Conservation (phyloP, 768 basidiomycete species). For the Cyclocybe cylindracea region DNA sequence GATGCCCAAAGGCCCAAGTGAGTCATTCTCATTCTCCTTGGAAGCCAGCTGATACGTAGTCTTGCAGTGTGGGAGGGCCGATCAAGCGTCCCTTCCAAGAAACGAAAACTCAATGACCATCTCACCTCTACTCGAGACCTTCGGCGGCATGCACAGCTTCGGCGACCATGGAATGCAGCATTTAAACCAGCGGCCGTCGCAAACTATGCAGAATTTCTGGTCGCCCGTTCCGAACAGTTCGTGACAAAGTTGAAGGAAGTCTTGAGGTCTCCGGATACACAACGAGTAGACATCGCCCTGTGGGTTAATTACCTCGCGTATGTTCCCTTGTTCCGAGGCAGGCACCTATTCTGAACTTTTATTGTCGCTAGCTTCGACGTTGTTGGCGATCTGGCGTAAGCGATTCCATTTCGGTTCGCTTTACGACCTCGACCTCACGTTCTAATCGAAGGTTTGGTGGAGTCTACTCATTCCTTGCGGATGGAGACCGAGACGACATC, state of each 20-base stretch:
- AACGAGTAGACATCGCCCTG: constrained; percentile 28
- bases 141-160: constrained; percentile 34
- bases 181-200: constrained; percentile 34
- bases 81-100: constrained; percentile 15
- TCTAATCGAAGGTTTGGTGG: constrained; percentile 28
- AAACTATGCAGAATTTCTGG: constrained; percentile 22
- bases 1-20: constrained; percentile 42
- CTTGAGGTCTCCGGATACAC: constrained; percentile 5
- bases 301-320: constrained; percentile 42
- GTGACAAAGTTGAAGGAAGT: constrained; percentile 10
- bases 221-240: constrained; percentile 25
- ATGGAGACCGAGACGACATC: constrained; percentile 24
- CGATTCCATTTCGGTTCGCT: not conserved
- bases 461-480: constrained; percentile 27
- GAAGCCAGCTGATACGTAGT: constrained; percentile 8
- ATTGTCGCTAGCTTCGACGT: constrained; percentile 31
- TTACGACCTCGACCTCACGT: not conserved
- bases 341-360: not conserved
- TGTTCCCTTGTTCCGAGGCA: constrained; percentile 9
- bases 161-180: constrained; percentile 39
- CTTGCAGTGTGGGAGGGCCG: constrained; percentile 29
- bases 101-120: constrained; percentile 13
- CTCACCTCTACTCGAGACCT: constrained; percentile 32
- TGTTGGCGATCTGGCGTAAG: constrained; percentile 40
- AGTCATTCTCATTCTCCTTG: constrained; percentile 9